These are phyloP conservation scores for Chenopodium quinoa DNA, from an alignment of 148 eudicot species.

Conservation along the genomic window DNA sequence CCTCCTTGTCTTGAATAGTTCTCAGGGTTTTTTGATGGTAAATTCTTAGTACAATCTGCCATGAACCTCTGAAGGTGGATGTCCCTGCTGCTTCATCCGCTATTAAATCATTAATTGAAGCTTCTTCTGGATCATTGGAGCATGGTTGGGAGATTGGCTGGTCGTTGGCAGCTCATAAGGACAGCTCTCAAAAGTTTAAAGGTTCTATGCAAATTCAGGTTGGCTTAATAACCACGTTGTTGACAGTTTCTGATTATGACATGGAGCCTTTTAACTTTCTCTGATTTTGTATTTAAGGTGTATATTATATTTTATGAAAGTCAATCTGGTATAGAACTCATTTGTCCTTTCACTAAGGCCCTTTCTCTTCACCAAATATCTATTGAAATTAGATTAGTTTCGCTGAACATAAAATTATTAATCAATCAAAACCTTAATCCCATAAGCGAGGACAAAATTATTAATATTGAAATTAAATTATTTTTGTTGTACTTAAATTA, in stretches of 20 bases:
- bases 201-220: slow-evolving; percentile 49
- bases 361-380: no score
- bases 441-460: no score
- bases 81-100: slow-evolving; percentile 69
- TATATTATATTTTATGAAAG: neutral
- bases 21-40: slow-evolving; percentile 19
- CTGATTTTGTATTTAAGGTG: neutral
- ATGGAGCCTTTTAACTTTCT: no score
- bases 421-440: no score
- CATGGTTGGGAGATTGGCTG: slow-evolving; percentile 95
- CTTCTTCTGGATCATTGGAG: slow-evolving; percentile 66
- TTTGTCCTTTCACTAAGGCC: neutral
- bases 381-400: no score
- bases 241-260: neutral
- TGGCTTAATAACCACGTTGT: slow-evolving; percentile 10
- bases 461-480: no score
- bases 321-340: neutral
- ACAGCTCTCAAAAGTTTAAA: slow-evolving; percentile 34
- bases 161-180: slow-evolving; percentile 67
- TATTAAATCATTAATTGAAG: slow-evolving; percentile 61
- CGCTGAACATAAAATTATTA: no score
- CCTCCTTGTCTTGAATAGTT: slow-evolving; percentile 13
- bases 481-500: no score
- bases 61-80: slow-evolving; percentile 56
- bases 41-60: slow-evolving; percentile 22